phyloP scores from a whole-genome alignment of 225 moss, liverwort and hornwort species.

The Physcomitrium patens region DNA sequence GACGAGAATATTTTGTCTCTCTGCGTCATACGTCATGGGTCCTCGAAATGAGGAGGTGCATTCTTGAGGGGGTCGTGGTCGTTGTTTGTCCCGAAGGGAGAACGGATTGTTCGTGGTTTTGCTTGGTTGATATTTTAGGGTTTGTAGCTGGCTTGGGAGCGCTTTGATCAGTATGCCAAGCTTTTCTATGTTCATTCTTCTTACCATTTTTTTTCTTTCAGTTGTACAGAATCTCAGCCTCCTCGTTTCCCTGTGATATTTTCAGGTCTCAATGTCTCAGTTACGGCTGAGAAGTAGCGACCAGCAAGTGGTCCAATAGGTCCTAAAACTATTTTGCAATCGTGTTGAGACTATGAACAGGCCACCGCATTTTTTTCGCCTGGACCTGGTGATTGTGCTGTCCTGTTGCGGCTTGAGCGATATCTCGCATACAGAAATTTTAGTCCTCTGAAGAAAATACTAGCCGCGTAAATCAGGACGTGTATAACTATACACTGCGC shows the following conservation, averaged over 20 bases:
- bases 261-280: conserved; percentile 30
- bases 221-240: conserved; percentile 12
- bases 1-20: not conserved
- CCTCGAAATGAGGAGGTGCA: not conserved
- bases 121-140: not conserved
- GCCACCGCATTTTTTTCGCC: not conserved
- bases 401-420: conserved; percentile 1
- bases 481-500: not conserved
- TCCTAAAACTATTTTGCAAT: not conserved
- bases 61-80: not conserved
- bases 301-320: conserved; percentile 15
- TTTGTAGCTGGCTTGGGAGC: conserved; percentile 7
- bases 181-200: not conserved
- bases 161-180: not conserved
- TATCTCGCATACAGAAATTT: not conserved
- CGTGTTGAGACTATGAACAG: conserved; percentile 22
- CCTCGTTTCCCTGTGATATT: not conserved
- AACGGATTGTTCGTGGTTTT: not conserved
- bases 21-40: not conserved
- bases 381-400: conserved; percentile 1
- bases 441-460: not conserved
- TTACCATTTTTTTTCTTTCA: not conserved
- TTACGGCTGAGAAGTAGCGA: conserved; percentile 21
- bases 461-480: not conserved
- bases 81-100: not conserved